Evolutionary conservation across 169 alveolate species (phyloP).

Genomic region (Plasmodium fragile): DNA sequence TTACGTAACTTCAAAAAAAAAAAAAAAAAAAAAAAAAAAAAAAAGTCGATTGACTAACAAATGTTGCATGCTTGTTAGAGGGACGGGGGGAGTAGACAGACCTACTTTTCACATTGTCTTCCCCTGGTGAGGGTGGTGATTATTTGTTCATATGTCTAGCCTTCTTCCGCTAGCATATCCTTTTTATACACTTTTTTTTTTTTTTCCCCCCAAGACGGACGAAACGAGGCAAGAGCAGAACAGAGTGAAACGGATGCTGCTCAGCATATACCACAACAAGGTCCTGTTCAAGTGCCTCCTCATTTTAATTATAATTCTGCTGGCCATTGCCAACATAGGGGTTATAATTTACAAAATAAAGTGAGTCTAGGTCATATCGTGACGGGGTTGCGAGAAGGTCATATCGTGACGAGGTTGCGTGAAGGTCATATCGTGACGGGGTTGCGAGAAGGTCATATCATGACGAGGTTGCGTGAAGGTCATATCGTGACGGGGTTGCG

Average conservation of each 20-base stretch:
- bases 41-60: neutral
- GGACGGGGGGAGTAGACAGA: neutral
- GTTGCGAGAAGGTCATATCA: no score
- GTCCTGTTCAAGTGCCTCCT: conserved; percentile 23
- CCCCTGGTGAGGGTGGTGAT: neutral
- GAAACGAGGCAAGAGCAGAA: conserved; percentile 56
- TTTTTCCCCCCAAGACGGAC: conserved; percentile 10
- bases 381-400: neutral
- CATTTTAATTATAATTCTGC: conserved; percentile 20
- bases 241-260: conserved; percentile 40
- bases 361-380: neutral
- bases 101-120: neutral
- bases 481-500: no score
- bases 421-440: neutral
- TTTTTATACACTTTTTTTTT: neutral
- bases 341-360: conserved; percentile 57
- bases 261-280: conserved; percentile 59
- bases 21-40: conserved; percentile 1
- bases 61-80: neutral
- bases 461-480: no score
- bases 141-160: neutral
- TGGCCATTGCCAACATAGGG: conserved; percentile 69
- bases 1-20: conserved; percentile 7
- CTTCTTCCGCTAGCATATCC: neutral
- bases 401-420: neutral